A percentile compares a stretch with the other conserved stretches of the same genome.
Conservation (phyloP, 1,139 yeast genomes). For the Yamadazyma blattariae region DNA sequence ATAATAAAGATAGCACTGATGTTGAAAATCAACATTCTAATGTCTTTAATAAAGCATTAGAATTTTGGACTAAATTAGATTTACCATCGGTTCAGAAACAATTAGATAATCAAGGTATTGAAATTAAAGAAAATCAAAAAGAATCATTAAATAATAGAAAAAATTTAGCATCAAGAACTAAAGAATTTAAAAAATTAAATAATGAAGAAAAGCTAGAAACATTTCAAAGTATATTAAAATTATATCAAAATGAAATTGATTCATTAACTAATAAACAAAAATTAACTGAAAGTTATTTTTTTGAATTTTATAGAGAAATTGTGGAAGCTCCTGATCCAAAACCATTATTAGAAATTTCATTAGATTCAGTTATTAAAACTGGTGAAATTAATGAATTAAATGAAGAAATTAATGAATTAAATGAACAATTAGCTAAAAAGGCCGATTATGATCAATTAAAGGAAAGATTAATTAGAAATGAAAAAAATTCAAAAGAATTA, state of each 20-base stretch:
- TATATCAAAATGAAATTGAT: slow-evolving; percentile 88
- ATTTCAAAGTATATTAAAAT: slow-evolving; percentile 67
- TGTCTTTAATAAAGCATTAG: slow-evolving; percentile 51
- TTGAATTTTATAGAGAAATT: slow-evolving; percentile 68
- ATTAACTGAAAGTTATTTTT: slow-evolving; percentile 66
- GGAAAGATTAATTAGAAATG: slow-evolving; percentile 54
- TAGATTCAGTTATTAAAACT: slow-evolving; percentile 62
- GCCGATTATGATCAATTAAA: slow-evolving; percentile 83
- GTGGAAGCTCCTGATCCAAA: slow-evolving; percentile 94
- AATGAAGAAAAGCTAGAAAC: slow-evolving; percentile 65
- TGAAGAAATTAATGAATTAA: slow-evolving; percentile 53
- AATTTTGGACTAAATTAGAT: slow-evolving; percentile 75
- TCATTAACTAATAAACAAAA: slow-evolving; percentile 75
- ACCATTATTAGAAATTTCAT: slow-evolving; percentile 70
- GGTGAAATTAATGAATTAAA: slow-evolving; percentile 53
- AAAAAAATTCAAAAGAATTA: slow-evolving; percentile 55
- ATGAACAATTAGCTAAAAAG: slow-evolving; percentile 57
- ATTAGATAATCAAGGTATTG: slow-evolving; percentile 73
- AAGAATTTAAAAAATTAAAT: slow-evolving; percentile 70
- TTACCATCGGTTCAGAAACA: slow-evolving; percentile 64
- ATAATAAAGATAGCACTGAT: too few species aligned
- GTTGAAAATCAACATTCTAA: too few species aligned
- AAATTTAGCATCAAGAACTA: slow-evolving; percentile 75
- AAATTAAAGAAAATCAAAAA: slow-evolving; percentile 69
- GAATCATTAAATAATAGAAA: slow-evolving; percentile 67